phyloP scores from a whole-genome alignment of 108 stramenopile genomes.

The Schizochytrium sp. region DNA sequence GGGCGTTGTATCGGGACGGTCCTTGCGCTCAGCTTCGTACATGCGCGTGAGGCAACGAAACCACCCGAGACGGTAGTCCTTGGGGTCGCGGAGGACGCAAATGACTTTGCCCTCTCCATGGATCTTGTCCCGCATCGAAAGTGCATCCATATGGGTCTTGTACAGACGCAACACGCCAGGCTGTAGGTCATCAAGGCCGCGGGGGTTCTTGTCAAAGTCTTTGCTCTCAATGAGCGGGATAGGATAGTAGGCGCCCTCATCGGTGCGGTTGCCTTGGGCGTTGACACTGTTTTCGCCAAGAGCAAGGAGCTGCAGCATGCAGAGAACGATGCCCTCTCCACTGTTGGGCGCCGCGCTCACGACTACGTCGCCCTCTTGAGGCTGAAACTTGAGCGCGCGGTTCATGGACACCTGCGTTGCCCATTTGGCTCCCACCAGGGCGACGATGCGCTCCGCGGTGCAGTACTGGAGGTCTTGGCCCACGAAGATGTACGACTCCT shows the following conservation, averaged over 20 bases:
- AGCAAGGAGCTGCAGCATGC: not conserved
- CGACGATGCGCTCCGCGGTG: not conserved
- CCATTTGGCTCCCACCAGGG: not conserved
- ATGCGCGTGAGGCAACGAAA: not conserved
- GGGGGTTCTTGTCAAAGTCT: not conserved
- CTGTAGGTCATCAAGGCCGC: not conserved
- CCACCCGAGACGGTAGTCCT: not conserved
- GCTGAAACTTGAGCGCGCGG: not conserved
- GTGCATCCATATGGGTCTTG: not conserved
- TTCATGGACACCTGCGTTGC: not conserved
- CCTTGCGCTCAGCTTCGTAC: constrained; percentile 2
- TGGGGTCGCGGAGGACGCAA: not conserved
- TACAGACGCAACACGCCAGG: not conserved
- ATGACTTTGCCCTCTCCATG: not conserved
- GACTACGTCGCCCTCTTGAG: not conserved
- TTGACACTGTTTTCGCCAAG: not conserved
- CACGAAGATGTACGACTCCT: not conserved
- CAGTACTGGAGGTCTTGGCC: not conserved
- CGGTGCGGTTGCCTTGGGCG: not conserved
- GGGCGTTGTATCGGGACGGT: not conserved
- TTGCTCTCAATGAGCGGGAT: not conserved
- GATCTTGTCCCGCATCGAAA: not conserved
- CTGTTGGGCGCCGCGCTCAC: not conserved
- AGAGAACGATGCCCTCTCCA: not conserved
- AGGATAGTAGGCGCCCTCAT: not conserved